phyloP scores from a whole-genome alignment of 2,329 filamentous ascomycete species.

The Acrocalymma vagum region DNA sequence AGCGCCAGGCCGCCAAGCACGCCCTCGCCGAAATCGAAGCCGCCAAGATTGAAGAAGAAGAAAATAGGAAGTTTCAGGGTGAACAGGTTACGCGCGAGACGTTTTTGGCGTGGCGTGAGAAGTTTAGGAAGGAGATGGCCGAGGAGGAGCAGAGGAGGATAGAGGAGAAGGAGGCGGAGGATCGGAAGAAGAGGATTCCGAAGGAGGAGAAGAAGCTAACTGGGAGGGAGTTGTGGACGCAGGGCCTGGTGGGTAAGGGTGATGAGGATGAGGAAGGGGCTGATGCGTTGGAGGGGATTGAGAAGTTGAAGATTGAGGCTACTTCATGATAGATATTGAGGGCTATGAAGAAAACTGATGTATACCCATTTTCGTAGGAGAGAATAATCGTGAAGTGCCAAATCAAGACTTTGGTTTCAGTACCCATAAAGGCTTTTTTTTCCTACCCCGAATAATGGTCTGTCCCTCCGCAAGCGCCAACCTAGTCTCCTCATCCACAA shows the following conservation, averaged over 20 bases:
- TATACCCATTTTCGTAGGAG: slow-evolving; percentile 40
- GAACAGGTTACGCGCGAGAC: slow-evolving; percentile 86
- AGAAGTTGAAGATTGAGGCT: slow-evolving; percentile 57
- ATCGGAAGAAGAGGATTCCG: slow-evolving; percentile 56
- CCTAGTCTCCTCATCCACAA: slow-evolving; percentile 58
- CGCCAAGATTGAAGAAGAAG: slow-evolving; percentile 80
- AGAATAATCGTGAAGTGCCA: too few relatives aligned
- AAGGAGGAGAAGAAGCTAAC: slow-evolving; percentile 84
- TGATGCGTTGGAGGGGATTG: slow-evolving; percentile 57
- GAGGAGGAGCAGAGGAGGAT: slow-evolving; percentile 69
- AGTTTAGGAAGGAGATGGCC: slow-evolving; percentile 81
- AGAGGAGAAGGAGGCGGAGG: slow-evolving; percentile 76
- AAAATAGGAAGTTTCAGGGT: slow-evolving; percentile 97
- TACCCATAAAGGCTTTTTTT: slow-evolving; percentile 29
- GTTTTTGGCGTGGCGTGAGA: slow-evolving; percentile 83
- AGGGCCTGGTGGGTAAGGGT: slow-evolving; percentile 66
- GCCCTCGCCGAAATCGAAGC: slow-evolving; percentile 61
- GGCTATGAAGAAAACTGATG: slow-evolving; percentile 3
- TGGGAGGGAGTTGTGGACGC: slow-evolving; percentile 61
- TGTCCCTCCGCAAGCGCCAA: slow-evolving; percentile 51
- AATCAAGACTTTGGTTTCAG: slow-evolving; percentile 21
- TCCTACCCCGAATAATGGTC: slow-evolving; percentile 36
- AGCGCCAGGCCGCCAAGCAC: slow-evolving; percentile 72
- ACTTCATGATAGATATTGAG: slow-evolving; percentile 20
- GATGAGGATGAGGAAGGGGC: slow-evolving; percentile 71